phyloP scores from a whole-genome alignment of 2,329 filamentous ascomycete species.

The Zasmidium cellare region DNA sequence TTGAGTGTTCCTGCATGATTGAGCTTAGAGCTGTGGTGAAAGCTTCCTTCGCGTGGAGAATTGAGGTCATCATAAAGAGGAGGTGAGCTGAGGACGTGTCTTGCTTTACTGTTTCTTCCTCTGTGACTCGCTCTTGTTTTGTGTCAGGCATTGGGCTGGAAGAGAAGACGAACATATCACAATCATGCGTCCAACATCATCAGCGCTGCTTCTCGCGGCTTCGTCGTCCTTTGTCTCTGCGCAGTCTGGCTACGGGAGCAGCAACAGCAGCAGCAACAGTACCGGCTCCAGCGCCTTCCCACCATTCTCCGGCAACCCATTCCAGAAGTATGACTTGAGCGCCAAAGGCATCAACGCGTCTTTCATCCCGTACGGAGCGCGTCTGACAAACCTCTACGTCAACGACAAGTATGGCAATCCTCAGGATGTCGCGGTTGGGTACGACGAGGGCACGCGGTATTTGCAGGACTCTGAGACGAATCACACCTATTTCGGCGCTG shows the following conservation, averaged over 20 bases:
- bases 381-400: slow-evolving; percentile 31
- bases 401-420: slow-evolving; percentile 36
- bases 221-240: slow-evolving; percentile 22
- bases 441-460: slow-evolving; percentile 45
- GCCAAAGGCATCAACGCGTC: slow-evolving; percentile 32
- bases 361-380: slow-evolving; percentile 34
- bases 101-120: background rate
- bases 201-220: slow-evolving; percentile 25
- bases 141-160: background rate
- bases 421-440: slow-evolving; percentile 54
- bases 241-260: slow-evolving; percentile 14
- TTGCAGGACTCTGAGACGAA: slow-evolving; percentile 47
- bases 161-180: background rate
- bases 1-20: slow-evolving; percentile 8
- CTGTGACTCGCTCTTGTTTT: background rate
- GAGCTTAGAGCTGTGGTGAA: too few species aligned
- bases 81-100: background rate
- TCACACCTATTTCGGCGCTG: slow-evolving; percentile 64
- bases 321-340: slow-evolving; percentile 27
- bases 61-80: too few species aligned
- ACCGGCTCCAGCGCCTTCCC: slow-evolving; percentile 24
- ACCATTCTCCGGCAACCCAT: slow-evolving; percentile 31
- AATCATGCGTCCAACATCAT: slow-evolving; percentile 16
- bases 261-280: slow-evolving; percentile 2
- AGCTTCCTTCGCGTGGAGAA: too few species aligned